Evolutionary conservation across 345 rosid species (phyloP).

Genomic region (Sonneratia caseolaris): DNA sequence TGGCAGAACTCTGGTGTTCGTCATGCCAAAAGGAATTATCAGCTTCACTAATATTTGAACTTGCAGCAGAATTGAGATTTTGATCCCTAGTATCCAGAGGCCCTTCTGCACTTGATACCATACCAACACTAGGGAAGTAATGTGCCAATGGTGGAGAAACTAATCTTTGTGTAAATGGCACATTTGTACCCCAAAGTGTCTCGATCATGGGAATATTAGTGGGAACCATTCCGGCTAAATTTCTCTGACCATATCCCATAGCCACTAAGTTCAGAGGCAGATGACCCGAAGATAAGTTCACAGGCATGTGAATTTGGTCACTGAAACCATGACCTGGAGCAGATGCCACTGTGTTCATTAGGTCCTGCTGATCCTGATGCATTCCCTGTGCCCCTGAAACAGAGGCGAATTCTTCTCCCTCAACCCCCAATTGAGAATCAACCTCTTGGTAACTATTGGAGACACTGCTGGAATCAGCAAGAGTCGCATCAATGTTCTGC

Average conservation of each 20-base stretch:
- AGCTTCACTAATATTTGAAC: conserved; percentile 36
- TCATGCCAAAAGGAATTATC: conserved; percentile 57
- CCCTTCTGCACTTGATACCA: conserved; percentile 46
- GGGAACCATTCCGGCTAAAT: conserved; percentile 48
- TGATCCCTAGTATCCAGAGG: conserved; percentile 31
- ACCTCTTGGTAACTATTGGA: conserved; percentile 44
- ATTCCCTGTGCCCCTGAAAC: conserved; percentile 44
- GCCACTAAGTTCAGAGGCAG: conserved; percentile 49
- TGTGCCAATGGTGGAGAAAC: conserved; percentile 48
- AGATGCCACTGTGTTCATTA: conserved; percentile 57
- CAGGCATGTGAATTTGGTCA: conserved; percentile 64
- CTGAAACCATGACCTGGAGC: conserved; percentile 46
- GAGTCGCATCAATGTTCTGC: conserved; percentile 30
- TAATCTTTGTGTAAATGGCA: conserved; percentile 61
- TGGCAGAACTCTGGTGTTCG: conserved; percentile 38
- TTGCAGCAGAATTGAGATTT: conserved; percentile 26
- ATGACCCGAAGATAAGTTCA: conserved; percentile 49
- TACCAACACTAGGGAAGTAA: conserved; percentile 46
- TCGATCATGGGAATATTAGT: conserved; percentile 53
- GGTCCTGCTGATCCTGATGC: conserved; percentile 78
- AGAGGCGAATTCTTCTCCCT: conserved; percentile 17
- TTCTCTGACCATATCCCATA: conserved; percentile 65
- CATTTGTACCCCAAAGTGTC: conserved; percentile 43
- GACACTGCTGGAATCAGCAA: conserved; percentile 35
- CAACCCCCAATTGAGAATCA: conserved; percentile 1